These are phyloP conservation scores for Collybia sp. DNA, from an alignment of 768 basidiomycete genomes.

Conservation along the genomic window DNA sequence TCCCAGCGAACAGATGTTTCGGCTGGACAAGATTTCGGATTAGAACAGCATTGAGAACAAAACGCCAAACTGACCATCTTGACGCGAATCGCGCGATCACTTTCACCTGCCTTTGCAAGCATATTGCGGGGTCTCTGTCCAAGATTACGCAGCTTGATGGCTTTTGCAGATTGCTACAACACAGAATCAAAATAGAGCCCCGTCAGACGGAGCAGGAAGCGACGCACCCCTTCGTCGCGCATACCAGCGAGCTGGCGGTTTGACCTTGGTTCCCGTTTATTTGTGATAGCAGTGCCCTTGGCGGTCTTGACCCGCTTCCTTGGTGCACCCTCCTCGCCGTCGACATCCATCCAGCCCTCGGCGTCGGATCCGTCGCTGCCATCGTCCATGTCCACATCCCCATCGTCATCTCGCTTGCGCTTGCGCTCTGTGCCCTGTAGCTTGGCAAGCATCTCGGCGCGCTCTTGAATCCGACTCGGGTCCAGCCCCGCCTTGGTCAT, in stretches of 20 bases:
- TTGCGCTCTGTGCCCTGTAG: slow-evolving; percentile 50
- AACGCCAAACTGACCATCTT: slow-evolving; percentile 64
- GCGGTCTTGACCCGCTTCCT: slow-evolving; percentile 62
- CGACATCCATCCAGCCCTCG: slow-evolving; percentile 42
- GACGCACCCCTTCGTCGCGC: slow-evolving; percentile 65
- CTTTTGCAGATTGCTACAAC: slow-evolving; percentile 70
- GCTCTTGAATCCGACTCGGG: slow-evolving; percentile 81
- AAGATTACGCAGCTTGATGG: slow-evolving; percentile 78
- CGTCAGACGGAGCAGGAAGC: background rate
- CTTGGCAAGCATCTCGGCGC: slow-evolving; percentile 83
- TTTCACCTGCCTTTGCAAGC: slow-evolving; percentile 88
- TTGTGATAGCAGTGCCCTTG: slow-evolving; percentile 47
- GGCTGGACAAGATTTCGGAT: slow-evolving; percentile 43
- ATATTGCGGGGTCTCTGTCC: slow-evolving; percentile 85
- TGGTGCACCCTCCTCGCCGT: slow-evolving; percentile 43
- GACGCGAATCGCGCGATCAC: slow-evolving; percentile 72
- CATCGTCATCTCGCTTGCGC: slow-evolving; percentile 63
- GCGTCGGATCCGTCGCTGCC: slow-evolving; percentile 42
- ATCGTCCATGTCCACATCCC: slow-evolving; percentile 55
- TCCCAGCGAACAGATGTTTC: slow-evolving; percentile 82
- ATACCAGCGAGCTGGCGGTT: slow-evolving; percentile 79
- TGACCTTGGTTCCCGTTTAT: slow-evolving; percentile 54
- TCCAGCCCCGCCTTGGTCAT: slow-evolving; percentile 89
- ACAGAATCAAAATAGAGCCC: slow-evolving; percentile 7
- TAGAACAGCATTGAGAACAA: slow-evolving; percentile 5